Evolutionary conservation across 2,329 filamentous ascomycete genomes (phyloP).

Genomic region (Hypocreales sp.): DNA sequence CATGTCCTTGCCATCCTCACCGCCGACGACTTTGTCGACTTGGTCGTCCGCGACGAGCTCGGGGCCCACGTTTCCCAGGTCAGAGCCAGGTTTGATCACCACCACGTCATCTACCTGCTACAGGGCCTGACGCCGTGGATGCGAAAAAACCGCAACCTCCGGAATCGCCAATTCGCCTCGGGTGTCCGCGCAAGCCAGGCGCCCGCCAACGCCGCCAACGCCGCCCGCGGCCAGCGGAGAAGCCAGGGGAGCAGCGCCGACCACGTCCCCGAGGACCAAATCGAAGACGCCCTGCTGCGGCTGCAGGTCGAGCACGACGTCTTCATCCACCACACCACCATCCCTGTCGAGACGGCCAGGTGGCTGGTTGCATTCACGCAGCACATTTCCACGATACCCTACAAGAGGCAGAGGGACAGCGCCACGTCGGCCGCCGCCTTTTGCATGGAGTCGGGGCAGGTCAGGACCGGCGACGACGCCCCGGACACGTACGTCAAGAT

Average conservation of each 20-base stretch:
- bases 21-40: constrained; percentile 49
- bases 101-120: constrained; percentile 52
- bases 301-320: constrained; percentile 53
- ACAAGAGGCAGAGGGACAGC: constrained; percentile 39
- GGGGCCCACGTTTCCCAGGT: constrained; percentile 42
- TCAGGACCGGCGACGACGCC: constrained; percentile 50
- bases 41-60: constrained; percentile 37
- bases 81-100: constrained; percentile 32
- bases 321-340: constrained; percentile 53
- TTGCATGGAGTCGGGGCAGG: constrained; percentile 68
- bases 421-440: constrained; percentile 43
- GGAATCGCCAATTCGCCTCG: constrained; percentile 52
- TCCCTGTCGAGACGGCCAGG: constrained; percentile 47
- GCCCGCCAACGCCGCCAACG: constrained; percentile 9
- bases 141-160: constrained; percentile 49
- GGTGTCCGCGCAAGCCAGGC: constrained; percentile 37
- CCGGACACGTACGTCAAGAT: constrained; percentile 57
- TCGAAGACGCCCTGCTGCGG: constrained; percentile 56
- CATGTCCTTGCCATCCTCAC: constrained; percentile 47
- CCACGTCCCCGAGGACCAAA: constrained; percentile 48
- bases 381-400: constrained; percentile 63
- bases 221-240: constrained; percentile 18
- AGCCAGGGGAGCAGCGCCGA: constrained; percentile 21
- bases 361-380: constrained; percentile 65
- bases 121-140: constrained; percentile 53